Evolutionary conservation across 78 protist species (phyloP), one percentile per base, ranked within the genome.

Genomic region (Creolimax fragrantissima): DNA sequence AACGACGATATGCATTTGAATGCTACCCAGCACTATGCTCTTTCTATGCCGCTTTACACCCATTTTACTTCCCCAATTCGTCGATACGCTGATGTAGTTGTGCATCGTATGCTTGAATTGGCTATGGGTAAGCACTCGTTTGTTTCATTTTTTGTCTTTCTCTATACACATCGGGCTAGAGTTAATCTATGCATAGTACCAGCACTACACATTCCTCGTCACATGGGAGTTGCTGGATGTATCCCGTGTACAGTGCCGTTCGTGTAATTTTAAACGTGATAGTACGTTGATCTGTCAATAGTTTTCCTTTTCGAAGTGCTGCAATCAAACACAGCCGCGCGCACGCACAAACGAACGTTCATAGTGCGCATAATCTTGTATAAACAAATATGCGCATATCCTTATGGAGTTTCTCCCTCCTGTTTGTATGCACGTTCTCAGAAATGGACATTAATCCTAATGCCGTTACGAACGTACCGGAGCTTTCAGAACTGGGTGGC

Each of bases 41-140:
- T 98, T 45, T 95, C 96, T 36, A 3, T 45, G 2, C 93, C 88
- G 32, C 66, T 94, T 85, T 99, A 99, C 96, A 99, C 99, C 32
- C 99, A 99, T 91, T 99, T 99, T 94, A 99, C 99, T 2, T 95
- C 98, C 2, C 99, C 99, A 4, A 99, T 99, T 45, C 94, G 99
- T 32, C 90, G 97, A 3, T 96, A 97, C 85, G 94, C 99, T 0
- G 99, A 98, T 90, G 58, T 96, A 37, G 67, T 98, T 2, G 99
- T 97, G 24, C 99, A 98, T 81, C 92, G 99, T 3, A 84, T 96
- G 44, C 95, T 98, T 5, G 93, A 93, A 11, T 91, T 92, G 17
- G 89, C 96, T 2, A 2, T 91, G 36, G 4, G 90, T 88, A 88
- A 7, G 47, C 17, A 41, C 17, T 84, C 88, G n/a, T 36, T 17